Conservation (phyloP, 495 filamentous ascomycete genomes). For the Chaetomium tenue region DNA sequence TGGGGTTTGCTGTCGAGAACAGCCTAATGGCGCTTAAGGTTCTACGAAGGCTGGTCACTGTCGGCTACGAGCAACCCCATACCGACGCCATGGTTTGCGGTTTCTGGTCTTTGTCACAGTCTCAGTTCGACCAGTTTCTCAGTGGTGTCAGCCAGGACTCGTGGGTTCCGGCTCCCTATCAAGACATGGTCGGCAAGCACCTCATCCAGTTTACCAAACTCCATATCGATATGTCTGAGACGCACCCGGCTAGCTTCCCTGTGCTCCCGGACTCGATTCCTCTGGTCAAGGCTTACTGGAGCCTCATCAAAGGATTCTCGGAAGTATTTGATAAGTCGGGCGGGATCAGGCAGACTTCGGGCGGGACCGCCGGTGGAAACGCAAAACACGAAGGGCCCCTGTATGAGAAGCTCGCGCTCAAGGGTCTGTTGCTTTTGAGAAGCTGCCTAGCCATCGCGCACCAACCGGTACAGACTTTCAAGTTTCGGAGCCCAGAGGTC, state of each 20-base stretch:
- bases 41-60: conserved; percentile 72
- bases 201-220: conserved; percentile 86
- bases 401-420: conserved; percentile 72
- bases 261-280: conserved; percentile 72
- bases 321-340: conserved; percentile 59
- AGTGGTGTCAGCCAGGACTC: conserved; percentile 49
- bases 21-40: conserved; percentile 76
- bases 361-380: conserved; percentile 49
- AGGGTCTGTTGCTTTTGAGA: conserved; percentile 78
- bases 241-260: conserved; percentile 76
- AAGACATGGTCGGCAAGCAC: conserved; percentile 71
- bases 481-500: conserved; percentile 66
- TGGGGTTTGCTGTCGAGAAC: conserved; percentile 64
- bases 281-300: conserved; percentile 80
- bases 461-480: conserved; percentile 74
- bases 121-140: conserved; percentile 70
- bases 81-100: conserved; percentile 67
- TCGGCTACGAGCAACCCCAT: conserved; percentile 81
- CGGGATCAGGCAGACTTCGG: conserved; percentile 48
- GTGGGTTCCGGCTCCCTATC: conserved; percentile 45
- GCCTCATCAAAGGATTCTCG: conserved; percentile 69
- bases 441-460: conserved; percentile 82
- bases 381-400: conserved; percentile 57
- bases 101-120: conserved; percentile 70
- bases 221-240: conserved; percentile 75